Conservation (phyloP, 1,284 basidiomycete species). For the Uromyces viciae-fabae region DNA sequence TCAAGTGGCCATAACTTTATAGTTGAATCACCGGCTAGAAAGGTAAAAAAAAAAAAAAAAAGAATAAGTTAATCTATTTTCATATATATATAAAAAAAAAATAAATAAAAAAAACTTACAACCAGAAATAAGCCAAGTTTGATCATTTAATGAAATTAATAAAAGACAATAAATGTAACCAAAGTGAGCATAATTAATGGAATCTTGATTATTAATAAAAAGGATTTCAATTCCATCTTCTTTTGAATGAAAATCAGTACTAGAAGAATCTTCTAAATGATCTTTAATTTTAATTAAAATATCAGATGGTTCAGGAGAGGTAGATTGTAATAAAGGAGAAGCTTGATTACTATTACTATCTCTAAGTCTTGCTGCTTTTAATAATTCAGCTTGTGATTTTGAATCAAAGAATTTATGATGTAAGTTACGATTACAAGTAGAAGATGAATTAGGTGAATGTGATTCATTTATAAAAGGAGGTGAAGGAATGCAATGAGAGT, state of each 20-base stretch:
- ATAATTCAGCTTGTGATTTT: conserved; percentile 38
- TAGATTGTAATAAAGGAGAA: neutral
- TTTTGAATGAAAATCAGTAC: conserved; percentile 1
- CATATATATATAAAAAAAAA: neutral
- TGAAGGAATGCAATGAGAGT: neutral
- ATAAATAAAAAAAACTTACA: conserved; percentile 12
- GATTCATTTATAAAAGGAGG: too few relatives aligned
- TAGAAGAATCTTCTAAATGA: conserved; percentile 8
- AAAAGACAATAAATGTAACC: conserved; percentile 43
- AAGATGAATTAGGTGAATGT: conserved; percentile 14
- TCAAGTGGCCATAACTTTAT: conserved; percentile 44
- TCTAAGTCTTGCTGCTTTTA: conserved; percentile 36
- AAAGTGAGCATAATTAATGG: conserved; percentile 42
- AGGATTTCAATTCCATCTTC: conserved; percentile 20
- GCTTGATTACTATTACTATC: conserved; percentile 23
- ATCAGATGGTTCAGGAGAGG: neutral
- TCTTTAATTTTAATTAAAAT: neutral
- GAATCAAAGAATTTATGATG: conserved; percentile 46
- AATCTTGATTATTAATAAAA: conserved; percentile 32
- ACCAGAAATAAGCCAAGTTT: conserved; percentile 35
- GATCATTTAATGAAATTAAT: conserved; percentile 33
- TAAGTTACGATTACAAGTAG: conserved; percentile 5
- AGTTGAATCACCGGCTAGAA: conserved; percentile 39
- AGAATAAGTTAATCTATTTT: neutral
- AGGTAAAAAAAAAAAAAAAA: neutral